These are phyloP conservation scores for Reticulomyxa filosa DNA, from an alignment of 78 protist genomes.

Conservation along the genomic window DNA sequence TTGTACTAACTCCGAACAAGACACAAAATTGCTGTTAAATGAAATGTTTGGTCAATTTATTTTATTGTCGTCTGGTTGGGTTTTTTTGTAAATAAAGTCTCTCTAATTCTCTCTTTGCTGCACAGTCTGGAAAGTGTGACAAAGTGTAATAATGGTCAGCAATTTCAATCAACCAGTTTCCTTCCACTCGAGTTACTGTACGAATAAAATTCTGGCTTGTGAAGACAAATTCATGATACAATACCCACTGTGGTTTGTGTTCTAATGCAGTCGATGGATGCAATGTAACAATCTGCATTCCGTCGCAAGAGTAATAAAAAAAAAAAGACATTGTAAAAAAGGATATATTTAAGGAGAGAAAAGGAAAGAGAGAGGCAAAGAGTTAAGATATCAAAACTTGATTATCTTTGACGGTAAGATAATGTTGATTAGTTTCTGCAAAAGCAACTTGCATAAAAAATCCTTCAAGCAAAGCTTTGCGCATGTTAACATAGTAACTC, in stretches of 20 bases:
- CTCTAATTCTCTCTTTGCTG: constrained; percentile 21
- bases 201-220: constrained; percentile 81
- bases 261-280: constrained; percentile 81
- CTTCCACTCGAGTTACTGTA: constrained; percentile 60
- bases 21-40: too few relatives aligned
- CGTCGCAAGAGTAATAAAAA: too few relatives aligned
- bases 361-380: too few relatives aligned
- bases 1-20: too few relatives aligned
- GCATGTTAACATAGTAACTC: constrained; percentile 62
- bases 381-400: constrained; percentile 35
- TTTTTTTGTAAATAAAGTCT: too few relatives aligned
- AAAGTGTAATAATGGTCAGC: constrained; percentile 74
- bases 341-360: too few relatives aligned
- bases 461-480: constrained; percentile 63
- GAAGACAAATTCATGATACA: constrained; percentile 91
- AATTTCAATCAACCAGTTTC: constrained; percentile 59
- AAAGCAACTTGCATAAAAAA: constrained; percentile 94
- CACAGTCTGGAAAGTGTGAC: constrained; percentile 48
- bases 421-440: constrained; percentile 71
- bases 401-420: constrained; percentile 83
- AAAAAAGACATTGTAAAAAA: too few relatives aligned
- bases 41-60: too few relatives aligned
- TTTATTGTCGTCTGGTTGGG: too few relatives aligned
- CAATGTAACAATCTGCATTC: constrained; percentile 17
- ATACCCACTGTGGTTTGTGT: constrained; percentile 56